A percentile compares a stretch with the other conserved stretches of the same genome.
phyloP scores from a whole-genome alignment of 2,329 filamentous ascomycete species.

The Metarhizium brunneum region DNA sequence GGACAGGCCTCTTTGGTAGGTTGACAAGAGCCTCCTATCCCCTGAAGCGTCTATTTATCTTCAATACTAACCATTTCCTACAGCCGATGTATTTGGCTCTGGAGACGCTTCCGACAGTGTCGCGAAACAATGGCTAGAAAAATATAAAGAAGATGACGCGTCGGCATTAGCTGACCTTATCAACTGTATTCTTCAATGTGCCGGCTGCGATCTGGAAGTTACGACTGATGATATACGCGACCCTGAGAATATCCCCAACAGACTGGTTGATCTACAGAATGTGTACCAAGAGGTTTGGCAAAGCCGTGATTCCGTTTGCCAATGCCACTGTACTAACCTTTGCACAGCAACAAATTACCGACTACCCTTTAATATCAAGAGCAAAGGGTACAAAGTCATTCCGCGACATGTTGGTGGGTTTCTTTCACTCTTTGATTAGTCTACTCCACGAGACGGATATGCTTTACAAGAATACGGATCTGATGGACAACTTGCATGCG shows the following conservation, averaged over 20 bases:
- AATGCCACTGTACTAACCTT: conserved; percentile 16
- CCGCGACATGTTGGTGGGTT: conserved; percentile 65
- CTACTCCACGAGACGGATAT: conserved; percentile 74
- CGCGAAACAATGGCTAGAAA: conserved; percentile 50
- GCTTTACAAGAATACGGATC: conserved; percentile 64
- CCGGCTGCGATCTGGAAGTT: conserved; percentile 74
- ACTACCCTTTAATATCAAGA: conserved; percentile 86
- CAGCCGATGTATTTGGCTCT: conserved; percentile 56
- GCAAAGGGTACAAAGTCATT: conserved; percentile 69
- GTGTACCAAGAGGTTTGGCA: conserved; percentile 66
- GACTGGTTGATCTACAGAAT: conserved; percentile 75
- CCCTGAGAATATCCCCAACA: conserved; percentile 73
- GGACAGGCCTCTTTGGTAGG: conserved; percentile 48
- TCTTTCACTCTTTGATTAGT: conserved; percentile 68
- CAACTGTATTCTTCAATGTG: conserved; percentile 58
- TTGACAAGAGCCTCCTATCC: not conserved
- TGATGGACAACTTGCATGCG: conserved; percentile 81
- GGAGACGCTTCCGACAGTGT: conserved; percentile 47
- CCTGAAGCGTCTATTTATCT: not conserved
- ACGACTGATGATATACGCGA: conserved; percentile 79
- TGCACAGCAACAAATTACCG: conserved; percentile 61
- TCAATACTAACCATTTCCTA: not conserved
- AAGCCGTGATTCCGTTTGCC: not conserved
- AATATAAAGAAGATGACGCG: conserved; percentile 45
- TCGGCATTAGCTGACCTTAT: conserved; percentile 52